Conservation (phyloP, 768 basidiomycete species). For the Calocybe gangraenosa region DNA sequence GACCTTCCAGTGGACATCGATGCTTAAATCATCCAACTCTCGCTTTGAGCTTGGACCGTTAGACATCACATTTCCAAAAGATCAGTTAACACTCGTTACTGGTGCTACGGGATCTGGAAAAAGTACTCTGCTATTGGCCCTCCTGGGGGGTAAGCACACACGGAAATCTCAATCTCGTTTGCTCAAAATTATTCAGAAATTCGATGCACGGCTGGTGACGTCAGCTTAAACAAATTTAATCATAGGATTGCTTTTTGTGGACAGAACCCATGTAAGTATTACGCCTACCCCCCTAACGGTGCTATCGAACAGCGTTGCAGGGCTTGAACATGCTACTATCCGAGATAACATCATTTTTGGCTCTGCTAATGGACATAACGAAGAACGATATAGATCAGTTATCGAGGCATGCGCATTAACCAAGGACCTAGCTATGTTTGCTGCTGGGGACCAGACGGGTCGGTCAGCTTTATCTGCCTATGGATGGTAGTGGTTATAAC, state of each 20-base stretch:
- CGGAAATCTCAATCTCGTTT: background rate
- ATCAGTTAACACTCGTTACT: conserved; percentile 54
- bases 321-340: conserved; percentile 80
- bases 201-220: conserved; percentile 49
- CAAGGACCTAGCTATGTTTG: conserved; percentile 68
- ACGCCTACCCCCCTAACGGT: background rate
- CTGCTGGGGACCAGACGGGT: conserved; percentile 79
- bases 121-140: conserved; percentile 54
- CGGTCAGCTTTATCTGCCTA: conserved; percentile 31
- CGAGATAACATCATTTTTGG: conserved; percentile 80
- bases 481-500: too few relatives aligned
- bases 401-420: conserved; percentile 71
- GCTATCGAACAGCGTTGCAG: conserved; percentile 31
- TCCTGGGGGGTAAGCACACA: conserved; percentile 55
- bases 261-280: conserved; percentile 55
- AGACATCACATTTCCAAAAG: conserved; percentile 52
- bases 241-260: conserved; percentile 68
- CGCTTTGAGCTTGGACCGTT: conserved; percentile 57
- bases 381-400: conserved; percentile 59
- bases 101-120: conserved; percentile 73
- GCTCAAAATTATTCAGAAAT: conserved; percentile 39
- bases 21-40: conserved; percentile 20
- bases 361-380: conserved; percentile 52
- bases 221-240: conserved; percentile 49
- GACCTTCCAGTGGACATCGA: conserved; percentile 53